These are phyloP conservation scores for Aspergillus glaucus DNA, from an alignment of 2,329 filamentous ascomycete genomes.

Conservation along the genomic window DNA sequence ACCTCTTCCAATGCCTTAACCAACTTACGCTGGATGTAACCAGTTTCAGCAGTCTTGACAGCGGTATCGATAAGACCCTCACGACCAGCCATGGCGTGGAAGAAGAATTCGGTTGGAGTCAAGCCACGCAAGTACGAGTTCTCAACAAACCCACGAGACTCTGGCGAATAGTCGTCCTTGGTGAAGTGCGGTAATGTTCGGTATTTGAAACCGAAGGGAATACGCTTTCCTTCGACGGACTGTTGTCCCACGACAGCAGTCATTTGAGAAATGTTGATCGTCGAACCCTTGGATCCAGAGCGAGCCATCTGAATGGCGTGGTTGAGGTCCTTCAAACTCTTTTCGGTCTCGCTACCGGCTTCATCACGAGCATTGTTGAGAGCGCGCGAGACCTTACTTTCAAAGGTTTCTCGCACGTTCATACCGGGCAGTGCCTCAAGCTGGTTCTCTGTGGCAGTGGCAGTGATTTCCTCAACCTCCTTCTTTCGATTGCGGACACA, in stretches of 20 bases:
- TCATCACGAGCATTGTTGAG: conserved; percentile 94
- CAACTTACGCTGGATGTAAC: conserved; percentile 96
- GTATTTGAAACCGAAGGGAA: conserved; percentile 99
- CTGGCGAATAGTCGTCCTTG: conserved; percentile 97
- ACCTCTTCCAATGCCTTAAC: conserved; percentile 98
- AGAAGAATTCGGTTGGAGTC: conserved; percentile 96
- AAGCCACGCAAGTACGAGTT: conserved; percentile 96
- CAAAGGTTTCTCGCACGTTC: conserved; percentile 97
- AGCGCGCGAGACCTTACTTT: conserved; percentile 91
- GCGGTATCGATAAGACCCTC: conserved; percentile 99
- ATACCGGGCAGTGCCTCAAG: conserved; percentile 94
- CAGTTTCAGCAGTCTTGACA: conserved; percentile 98
- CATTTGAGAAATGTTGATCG: conserved; percentile 99
- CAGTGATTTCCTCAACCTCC: conserved; percentile 69
- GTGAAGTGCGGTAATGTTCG: conserved; percentile 95
- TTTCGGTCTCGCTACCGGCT: conserved; percentile 85
- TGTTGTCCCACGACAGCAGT: conserved; percentile 96
- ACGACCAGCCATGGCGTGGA: conserved; percentile 99
- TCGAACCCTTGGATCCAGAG: conserved; percentile 96
- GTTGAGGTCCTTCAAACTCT: conserved; percentile 90
- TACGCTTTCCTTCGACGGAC: conserved; percentile 96
- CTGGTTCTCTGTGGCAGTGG: conserved; percentile 72
- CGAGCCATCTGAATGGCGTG: conserved; percentile 95
- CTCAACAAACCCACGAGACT: conserved; percentile 95
- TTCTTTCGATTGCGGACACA: conserved; percentile 77